Base-by-base conservation (phyloP, 225 moss, liverwort and hornwort species). In the Lunularia cruciata region DNA sequence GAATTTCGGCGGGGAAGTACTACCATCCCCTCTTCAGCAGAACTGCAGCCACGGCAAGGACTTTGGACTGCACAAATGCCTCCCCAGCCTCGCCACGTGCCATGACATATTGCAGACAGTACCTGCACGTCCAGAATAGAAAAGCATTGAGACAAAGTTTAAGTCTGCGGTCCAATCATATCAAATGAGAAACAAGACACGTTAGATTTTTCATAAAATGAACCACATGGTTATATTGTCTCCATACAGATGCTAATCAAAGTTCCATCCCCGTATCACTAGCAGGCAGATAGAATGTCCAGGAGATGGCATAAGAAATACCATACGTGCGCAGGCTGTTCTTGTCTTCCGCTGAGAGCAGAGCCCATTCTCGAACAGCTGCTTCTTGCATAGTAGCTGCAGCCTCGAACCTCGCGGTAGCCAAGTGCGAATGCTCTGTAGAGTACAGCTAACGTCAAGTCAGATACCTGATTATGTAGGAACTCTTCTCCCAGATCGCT, bases 321-420 rank as follows among this genome's bases (percentile, higher is more conserved):
- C 5, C 61, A 66, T 88, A 98, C 93, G 91, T 87, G 79, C 91
- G 91, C 53, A 98, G 78, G 72, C 69, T 84, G 76, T 84, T 89
- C 79, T 86, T 83, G 73, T 89, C 88, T 65, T 86, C 78, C 63
- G 93, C 79, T 57, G 89, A 93, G 31, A 98, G 86, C 71, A 98
- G 85, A 53, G 88, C 80, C 98, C 98, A 98, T 68, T 93, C 98
- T 48, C 93, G 84, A 28, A 93, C 81, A 72, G 93, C 98, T 72
- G 93, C 98, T 75, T 93, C 98, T 76, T 98, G 98, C 89, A 98
- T 93, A 62, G 93, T 91, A 25, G 98, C 93, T 68, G 98, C 93
- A 63, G 98, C 98, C 69, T 98, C 91, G 78, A 98, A 98, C 79
- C 98, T 85, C 58, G 98, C 98, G 69, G 86, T 84, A 37, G 93